A percentile compares a stretch with the other conserved stretches of the same genome.
phyloP scores from a whole-genome alignment of 1,284 basidiomycete species.

The Ustilago lituana region DNA sequence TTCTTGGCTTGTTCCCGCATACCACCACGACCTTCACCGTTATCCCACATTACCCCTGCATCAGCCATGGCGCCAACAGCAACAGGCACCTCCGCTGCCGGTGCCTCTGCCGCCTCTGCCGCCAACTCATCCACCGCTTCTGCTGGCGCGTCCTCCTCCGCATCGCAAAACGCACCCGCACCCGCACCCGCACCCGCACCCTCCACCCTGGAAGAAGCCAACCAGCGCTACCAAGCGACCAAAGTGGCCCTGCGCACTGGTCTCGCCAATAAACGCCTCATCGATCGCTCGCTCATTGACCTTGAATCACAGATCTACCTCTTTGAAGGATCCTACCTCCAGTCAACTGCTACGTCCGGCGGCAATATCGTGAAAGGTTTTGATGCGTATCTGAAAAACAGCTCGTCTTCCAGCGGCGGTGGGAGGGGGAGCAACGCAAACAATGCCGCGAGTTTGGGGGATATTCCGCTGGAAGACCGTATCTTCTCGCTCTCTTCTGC shows the following conservation, averaged over 20 bases:
- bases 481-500: constrained; percentile 59
- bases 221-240: constrained; percentile 53
- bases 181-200: constrained; percentile 8
- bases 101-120: background rate
- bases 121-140: background rate
- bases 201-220: constrained; percentile 59
- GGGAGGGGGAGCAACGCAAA: background rate
- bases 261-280: constrained; percentile 55
- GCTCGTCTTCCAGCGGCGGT: constrained; percentile 3
- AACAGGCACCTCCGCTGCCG: constrained; percentile 2
- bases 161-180: background rate
- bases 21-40: constrained; percentile 1
- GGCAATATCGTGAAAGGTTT: constrained; percentile 67
- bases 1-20: background rate
- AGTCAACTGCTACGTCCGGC: constrained; percentile 59
- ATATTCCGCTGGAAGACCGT: constrained; percentile 56
- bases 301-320: constrained; percentile 66
- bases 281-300: constrained; percentile 61
- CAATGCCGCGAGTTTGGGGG: constrained; percentile 2
- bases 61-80: constrained; percentile 38
- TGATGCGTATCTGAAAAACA: constrained; percentile 61
- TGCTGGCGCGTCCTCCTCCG: background rate
- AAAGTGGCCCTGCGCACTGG: constrained; percentile 52
- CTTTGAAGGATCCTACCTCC: constrained; percentile 65
- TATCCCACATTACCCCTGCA: background rate